These are phyloP conservation scores for Termitomyces sp. DNA, from an alignment of 768 basidiomycete genomes.

Conservation along the genomic window DNA sequence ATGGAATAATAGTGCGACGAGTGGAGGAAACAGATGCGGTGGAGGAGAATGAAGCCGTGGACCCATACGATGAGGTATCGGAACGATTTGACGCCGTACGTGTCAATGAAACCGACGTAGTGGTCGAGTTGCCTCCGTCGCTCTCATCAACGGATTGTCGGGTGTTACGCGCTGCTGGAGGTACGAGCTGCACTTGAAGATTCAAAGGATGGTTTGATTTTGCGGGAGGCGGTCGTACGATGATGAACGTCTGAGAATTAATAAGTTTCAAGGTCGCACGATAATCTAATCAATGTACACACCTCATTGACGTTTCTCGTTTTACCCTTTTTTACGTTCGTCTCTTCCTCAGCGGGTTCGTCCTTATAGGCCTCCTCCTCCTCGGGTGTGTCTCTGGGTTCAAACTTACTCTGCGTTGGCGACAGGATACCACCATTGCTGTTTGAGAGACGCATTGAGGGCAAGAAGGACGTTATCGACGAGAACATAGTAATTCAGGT, in stretches of 20 bases:
- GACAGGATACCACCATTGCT: slow-evolving; percentile 4
- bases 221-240: slow-evolving; percentile 6
- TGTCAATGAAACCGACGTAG: slow-evolving; percentile 20
- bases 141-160: slow-evolving; percentile 42
- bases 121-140: slow-evolving; percentile 11
- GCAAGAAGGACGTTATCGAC: slow-evolving; percentile 16
- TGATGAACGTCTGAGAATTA: slow-evolving; percentile 7
- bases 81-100: slow-evolving; percentile 59
- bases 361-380: slow-evolving; percentile 17
- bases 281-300: slow-evolving; percentile 9
- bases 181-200: slow-evolving; percentile 22
- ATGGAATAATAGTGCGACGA: slow-evolving; percentile 74
- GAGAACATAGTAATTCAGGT: slow-evolving; percentile 13
- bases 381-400: slow-evolving; percentile 11
- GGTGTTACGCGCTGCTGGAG: slow-evolving; percentile 47
- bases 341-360: slow-evolving; percentile 19
- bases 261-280: background rate
- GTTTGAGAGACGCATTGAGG: slow-evolving; percentile 12
- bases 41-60: slow-evolving; percentile 34
- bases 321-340: slow-evolving; percentile 32
- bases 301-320: slow-evolving; percentile 47
- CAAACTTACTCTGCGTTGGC: background rate
- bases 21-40: slow-evolving; percentile 35
- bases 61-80: slow-evolving; percentile 37
- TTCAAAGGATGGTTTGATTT: slow-evolving; percentile 12